Conservation (phyloP, 805 yeast species). For the Saccharomycopsis oosterbeekiorum region DNA sequence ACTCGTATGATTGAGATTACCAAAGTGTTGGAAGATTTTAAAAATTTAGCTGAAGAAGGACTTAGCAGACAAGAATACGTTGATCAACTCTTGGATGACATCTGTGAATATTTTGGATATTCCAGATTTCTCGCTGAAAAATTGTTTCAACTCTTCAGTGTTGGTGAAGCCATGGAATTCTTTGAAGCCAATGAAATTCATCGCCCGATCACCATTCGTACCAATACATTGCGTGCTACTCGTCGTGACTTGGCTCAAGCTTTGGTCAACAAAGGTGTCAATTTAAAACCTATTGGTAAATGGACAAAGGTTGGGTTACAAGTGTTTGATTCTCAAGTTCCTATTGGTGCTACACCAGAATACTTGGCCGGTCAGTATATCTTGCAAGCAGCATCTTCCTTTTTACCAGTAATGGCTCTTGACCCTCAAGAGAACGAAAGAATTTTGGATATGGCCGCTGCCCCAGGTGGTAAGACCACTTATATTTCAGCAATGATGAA, state of each 20-base stretch:
- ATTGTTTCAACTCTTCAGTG: slow-evolving; percentile 81
- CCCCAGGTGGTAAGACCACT: slow-evolving; percentile 54
- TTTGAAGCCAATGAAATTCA: slow-evolving; percentile 97
- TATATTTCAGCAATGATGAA: slow-evolving; percentile 79
- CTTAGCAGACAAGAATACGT: slow-evolving; percentile 76
- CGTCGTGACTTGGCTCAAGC: slow-evolving; percentile 94
- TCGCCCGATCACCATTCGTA: slow-evolving; percentile 93
- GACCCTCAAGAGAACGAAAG: slow-evolving; percentile 97
- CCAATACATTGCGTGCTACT: slow-evolving; percentile 91
- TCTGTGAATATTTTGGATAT: slow-evolving; percentile 90
- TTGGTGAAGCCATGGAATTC: slow-evolving; percentile 95
- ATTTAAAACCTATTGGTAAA: slow-evolving; percentile 90
- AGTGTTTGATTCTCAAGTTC: slow-evolving; percentile 97
- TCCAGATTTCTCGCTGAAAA: slow-evolving; percentile 88
- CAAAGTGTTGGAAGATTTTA: slow-evolving; percentile 86
- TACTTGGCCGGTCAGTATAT: slow-evolving; percentile 96
- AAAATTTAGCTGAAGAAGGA: slow-evolving; percentile 73
- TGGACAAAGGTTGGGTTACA: slow-evolving; percentile 99
- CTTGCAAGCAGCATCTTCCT: slow-evolving; percentile 96
- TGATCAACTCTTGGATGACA: slow-evolving; percentile 71
- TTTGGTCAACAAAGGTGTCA: slow-evolving; percentile 92
- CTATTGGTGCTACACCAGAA: slow-evolving; percentile 99
- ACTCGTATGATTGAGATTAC: slow-evolving; percentile 94
- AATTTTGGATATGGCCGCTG: slow-evolving; percentile 90
- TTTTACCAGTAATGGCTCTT: slow-evolving; percentile 94